These are phyloP conservation scores for Scedosporium minutisporum DNA, from an alignment of 2,329 filamentous ascomycete species.

Conservation along the genomic window DNA sequence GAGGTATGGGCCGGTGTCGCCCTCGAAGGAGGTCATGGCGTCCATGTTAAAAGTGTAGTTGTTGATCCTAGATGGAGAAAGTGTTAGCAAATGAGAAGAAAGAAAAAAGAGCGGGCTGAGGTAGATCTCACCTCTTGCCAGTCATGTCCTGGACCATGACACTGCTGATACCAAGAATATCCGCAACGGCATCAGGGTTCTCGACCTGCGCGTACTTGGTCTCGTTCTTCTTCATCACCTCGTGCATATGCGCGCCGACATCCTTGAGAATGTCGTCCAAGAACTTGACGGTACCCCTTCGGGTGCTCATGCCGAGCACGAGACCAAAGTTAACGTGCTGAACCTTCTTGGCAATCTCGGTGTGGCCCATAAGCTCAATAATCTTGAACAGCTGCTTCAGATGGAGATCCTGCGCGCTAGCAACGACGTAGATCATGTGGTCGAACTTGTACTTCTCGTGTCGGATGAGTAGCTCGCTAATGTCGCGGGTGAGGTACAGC, in stretches of 20 bases:
- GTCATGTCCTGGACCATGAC: conserved; percentile 99
- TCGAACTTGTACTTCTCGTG: conserved; percentile 57
- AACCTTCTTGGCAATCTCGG: conserved; percentile 57
- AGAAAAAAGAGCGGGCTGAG: conserved; percentile 1
- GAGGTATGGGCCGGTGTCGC: conserved; percentile 75
- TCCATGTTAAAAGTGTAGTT: conserved; percentile 70
- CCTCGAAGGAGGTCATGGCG: conserved; percentile 74
- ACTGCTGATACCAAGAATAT: conserved; percentile 82
- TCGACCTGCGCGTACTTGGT: conserved; percentile 85
- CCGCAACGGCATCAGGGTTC: conserved; percentile 71
- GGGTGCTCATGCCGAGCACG: conserved; percentile 61
- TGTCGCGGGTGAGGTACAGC: conserved; percentile 69
- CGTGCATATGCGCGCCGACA: conserved; percentile 92
- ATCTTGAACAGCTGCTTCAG: conserved; percentile 70
- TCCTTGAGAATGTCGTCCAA: conserved; percentile 63
- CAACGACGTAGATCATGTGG: conserved; percentile 73
- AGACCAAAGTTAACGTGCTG: conserved; percentile 70
- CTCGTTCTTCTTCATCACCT: conserved; percentile 86
- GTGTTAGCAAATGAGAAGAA: neutral
- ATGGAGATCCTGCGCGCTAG: conserved; percentile 62
- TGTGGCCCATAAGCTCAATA: conserved; percentile 59
- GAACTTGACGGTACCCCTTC: conserved; percentile 67
- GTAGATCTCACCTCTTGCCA: conserved; percentile 52
- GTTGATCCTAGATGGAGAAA: conserved; percentile 39
- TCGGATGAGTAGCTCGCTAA: conserved; percentile 62